These are phyloP conservation scores for Chlorella sp. DNA, from an alignment of 139 green algal species.

Conservation along the genomic window DNA sequence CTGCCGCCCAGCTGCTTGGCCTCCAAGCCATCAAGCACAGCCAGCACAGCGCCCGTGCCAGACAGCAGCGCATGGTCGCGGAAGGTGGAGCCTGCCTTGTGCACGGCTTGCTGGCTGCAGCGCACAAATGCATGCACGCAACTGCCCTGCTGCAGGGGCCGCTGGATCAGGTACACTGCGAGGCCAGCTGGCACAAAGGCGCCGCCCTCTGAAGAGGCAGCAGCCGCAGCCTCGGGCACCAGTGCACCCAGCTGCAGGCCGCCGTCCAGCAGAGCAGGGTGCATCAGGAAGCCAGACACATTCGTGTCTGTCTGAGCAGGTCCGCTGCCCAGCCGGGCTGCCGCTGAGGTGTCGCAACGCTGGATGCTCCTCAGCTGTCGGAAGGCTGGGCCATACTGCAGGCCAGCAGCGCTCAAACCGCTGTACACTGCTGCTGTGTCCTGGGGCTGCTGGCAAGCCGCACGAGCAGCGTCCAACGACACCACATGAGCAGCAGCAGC, in stretches of 20 bases:
- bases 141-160: constrained; percentile 12
- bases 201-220: not conserved
- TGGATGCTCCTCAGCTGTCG: constrained; percentile 27
- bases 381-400: constrained; percentile 80
- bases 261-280: constrained; percentile 54
- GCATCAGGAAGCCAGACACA: constrained; percentile 44
- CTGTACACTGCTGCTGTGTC: constrained; percentile 51
- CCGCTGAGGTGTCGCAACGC: not conserved
- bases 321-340: constrained; percentile 47
- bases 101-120: constrained; percentile 16
- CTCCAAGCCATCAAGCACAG: constrained; percentile 60
- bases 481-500: not conserved
- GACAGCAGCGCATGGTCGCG: constrained; percentile 51
- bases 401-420: constrained; percentile 54
- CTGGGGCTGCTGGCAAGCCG: constrained; percentile 45
- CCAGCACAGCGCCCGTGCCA: constrained; percentile 34
- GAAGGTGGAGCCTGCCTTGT: constrained; percentile 31
- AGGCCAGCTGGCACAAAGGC: constrained; percentile 67
- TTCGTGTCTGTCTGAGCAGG: constrained; percentile 10
- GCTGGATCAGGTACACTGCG: constrained; percentile 34
- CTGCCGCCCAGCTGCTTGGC: constrained; percentile 48
- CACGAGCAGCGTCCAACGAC: constrained; percentile 53
- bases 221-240: constrained; percentile 46
- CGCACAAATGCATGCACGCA: not conserved
- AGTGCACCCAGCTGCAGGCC: constrained; percentile 62